A percentile compares a stretch with the other conserved stretches of the same genome.
phyloP scores from a whole-genome alignment of 228 moss, liverwort and hornwort species.

The Sphagnum fallax region DNA sequence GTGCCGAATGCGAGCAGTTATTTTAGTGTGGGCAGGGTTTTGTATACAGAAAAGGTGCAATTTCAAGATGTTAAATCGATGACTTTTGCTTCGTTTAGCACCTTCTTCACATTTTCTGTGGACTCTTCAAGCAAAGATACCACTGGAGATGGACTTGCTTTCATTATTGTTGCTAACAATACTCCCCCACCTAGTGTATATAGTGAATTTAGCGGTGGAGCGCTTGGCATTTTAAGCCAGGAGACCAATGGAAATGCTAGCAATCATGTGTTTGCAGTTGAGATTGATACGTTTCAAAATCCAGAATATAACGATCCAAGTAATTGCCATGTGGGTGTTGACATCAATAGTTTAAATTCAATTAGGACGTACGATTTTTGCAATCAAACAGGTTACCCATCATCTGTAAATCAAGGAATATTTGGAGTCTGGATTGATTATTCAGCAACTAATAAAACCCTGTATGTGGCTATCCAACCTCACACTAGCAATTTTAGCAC shows the following conservation, averaged over 20 bases:
- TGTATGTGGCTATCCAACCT: constrained; percentile 2
- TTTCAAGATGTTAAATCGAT: background rate
- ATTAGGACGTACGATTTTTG: constrained; percentile 10
- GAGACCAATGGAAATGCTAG: background rate
- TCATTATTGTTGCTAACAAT: background rate
- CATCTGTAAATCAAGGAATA: constrained; percentile 5
- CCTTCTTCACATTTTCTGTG: background rate
- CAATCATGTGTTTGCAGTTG: constrained; percentile 15
- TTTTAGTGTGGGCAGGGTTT: no score
- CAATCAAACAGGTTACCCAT: background rate
- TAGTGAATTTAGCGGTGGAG: no score
- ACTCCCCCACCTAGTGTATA: no score
- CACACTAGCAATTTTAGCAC: constrained; percentile 3
- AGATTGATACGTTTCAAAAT: constrained; percentile 16
- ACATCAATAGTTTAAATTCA: constrained; percentile 16
- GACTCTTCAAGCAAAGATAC: background rate
- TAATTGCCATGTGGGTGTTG: constrained; percentile 16
- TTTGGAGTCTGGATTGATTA: constrained; percentile 15
- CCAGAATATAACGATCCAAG: constrained; percentile 1
- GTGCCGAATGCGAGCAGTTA: rapidly evolving
- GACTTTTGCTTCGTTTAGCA: constrained; percentile 10
- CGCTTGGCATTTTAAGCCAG: background rate
- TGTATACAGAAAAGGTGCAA: no score
- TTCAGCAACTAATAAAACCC: background rate
- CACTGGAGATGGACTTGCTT: constrained; percentile 8